Evolutionary conservation across 257 asterid genomes (phyloP).

Genomic region (Leonotis leonurus): DNA sequence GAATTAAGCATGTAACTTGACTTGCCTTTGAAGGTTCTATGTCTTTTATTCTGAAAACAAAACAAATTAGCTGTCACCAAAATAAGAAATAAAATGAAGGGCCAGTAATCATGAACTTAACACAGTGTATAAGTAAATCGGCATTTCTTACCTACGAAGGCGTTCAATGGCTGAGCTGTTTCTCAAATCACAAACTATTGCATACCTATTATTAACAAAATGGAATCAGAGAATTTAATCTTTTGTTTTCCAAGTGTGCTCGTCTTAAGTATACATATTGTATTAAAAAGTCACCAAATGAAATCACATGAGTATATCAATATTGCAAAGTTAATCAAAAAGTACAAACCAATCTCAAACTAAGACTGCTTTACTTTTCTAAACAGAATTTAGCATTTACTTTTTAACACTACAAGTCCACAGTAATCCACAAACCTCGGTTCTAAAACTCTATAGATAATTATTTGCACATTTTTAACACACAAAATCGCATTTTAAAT

Average conservation of each 20-base stretch:
- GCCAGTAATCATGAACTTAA: not conserved
- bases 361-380: not conserved
- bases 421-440: too few species aligned
- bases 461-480: too few species aligned
- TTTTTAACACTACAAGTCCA: too few species aligned
- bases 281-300: not conserved
- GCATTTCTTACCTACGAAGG: slow-evolving; percentile 51
- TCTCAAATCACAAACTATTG: slow-evolving; percentile 67
- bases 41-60: slow-evolving; percentile 63
- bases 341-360: not conserved
- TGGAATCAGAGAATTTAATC: not conserved
- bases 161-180: slow-evolving; percentile 71
- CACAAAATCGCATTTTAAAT: too few species aligned
- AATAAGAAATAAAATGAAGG: slow-evolving; percentile 1
- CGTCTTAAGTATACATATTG: not conserved
- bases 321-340: not conserved
- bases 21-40: slow-evolving; percentile 84
- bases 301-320: not conserved
- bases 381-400: not conserved
- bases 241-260: not conserved
- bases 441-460: too few species aligned
- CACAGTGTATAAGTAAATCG: not conserved
- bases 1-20: not conserved
- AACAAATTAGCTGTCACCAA: slow-evolving; percentile 6
- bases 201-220: slow-evolving; percentile 49